Base-by-base conservation (phyloP, 1,284 basidiomycete species). In the Ganoderma boninense region DNA sequence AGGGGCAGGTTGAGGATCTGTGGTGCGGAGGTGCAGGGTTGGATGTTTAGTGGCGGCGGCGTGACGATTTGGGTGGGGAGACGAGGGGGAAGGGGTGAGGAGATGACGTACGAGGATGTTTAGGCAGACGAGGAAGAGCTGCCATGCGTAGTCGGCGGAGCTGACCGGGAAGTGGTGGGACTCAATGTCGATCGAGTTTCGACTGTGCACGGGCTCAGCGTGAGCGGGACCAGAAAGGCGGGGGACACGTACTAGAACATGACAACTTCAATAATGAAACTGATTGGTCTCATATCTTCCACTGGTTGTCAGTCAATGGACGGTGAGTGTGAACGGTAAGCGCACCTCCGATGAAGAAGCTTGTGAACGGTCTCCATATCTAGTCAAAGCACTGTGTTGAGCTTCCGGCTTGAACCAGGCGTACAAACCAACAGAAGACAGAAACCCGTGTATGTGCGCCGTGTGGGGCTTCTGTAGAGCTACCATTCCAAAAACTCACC, bases 331-430 rank as follows among this genome's bases (percentile, higher is more conserved):
- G 40, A 29, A 62, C 23, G 43, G 40, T 14, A 10, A 20, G 42
- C 88, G 80, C 68, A 92, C 93, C 86, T 75, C 92, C 95, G 35
- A 91, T 84, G 78, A 96, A 95, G 84, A 96, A 93, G 63, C 89
- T 90, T 1, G 94, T 92, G 76, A 89, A 88, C 13, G 93, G 74
- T 74, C 95, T 86, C 93, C 95, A 96, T 63, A 97, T 35, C 90
- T 97, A 52, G 44, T 38, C 57, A 14, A 8, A 59, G 10, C 10
- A 60, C 5, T 4, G 18, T 11, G 32, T 5, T 60, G 57, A 60
- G 57, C 20, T 23, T 2, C 16, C n/a, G 35, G 43, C 13, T 26
- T 46, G 62, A 46, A 64, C 64, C 29, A 32, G 65, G 2, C 20
- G 35, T 61, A 63, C 44, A 54, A 26, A 8, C 6, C 26, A 5